These are phyloP conservation scores for Trichoderma asperelloides DNA, from an alignment of 495 filamentous ascomycete species.

Conservation along the genomic window DNA sequence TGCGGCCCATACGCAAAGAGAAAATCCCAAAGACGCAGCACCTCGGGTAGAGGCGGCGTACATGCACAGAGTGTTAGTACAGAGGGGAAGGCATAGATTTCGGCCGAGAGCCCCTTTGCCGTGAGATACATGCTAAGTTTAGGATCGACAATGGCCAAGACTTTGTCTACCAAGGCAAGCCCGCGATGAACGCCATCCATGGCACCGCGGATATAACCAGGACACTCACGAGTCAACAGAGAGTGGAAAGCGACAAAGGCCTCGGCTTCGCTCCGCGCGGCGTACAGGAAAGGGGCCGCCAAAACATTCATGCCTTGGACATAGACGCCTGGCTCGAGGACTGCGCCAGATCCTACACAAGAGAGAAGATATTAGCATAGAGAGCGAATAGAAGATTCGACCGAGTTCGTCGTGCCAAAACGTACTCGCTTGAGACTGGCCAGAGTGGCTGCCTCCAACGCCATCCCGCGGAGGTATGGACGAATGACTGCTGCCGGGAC, in stretches of 20 bases:
- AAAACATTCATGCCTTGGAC: constrained; percentile 99
- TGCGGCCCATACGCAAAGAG: constrained; percentile 92
- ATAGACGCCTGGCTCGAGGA: constrained; percentile 67
- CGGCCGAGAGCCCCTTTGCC: constrained; percentile 76
- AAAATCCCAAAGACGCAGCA: constrained; percentile 95
- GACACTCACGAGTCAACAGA: constrained; percentile 81
- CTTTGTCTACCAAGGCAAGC: constrained; percentile 80
- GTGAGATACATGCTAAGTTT: constrained; percentile 78
- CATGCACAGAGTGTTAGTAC: constrained; percentile 93
- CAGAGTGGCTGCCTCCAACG: not conserved
- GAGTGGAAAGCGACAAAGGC: constrained; percentile 86
- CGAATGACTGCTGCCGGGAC: constrained; percentile 18
- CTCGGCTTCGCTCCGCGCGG: constrained; percentile 87
- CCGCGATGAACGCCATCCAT: constrained; percentile 98
- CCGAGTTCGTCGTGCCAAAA: not conserved
- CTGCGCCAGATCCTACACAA: constrained; percentile 18
- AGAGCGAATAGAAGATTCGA: not conserved
- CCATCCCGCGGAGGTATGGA: not conserved
- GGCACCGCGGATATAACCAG: constrained; percentile 86
- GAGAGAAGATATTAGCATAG: not conserved
- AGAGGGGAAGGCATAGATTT: constrained; percentile 96
- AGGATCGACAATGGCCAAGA: constrained; percentile 80
- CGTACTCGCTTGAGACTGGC: constrained; percentile 5
- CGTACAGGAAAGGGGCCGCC: constrained; percentile 94
- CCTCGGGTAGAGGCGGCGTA: constrained; percentile 93